Evolutionary conservation across 371 early-diverging fungal species (phyloP), one percentile per base, ranked within the genome.

Genomic region (Mucor racemosus): DNA sequence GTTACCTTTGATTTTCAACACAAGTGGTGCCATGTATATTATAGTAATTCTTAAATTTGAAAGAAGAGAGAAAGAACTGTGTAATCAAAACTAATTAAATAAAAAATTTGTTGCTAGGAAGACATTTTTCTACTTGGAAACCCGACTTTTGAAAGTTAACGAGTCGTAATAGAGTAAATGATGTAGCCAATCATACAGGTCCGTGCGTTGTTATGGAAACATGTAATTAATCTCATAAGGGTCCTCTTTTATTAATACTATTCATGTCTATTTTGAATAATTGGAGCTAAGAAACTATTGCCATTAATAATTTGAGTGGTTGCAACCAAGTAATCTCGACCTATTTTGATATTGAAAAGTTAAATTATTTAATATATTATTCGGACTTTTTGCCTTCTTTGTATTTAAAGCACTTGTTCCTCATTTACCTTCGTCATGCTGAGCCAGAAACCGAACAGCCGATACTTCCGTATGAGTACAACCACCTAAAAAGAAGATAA

Each of bases 401-500:
- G 26, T 8, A 4, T 14, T 33, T 31, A n/a, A n/a, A n/a, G n/a
- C n/a, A n/a, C n/a, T n/a, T n/a, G n/a, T n/a, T n/a, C n/a, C n/a
- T 21, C 42, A 60, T 31, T 59, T 79, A 86, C 92, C 90, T 68
- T 88, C 88, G 41, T 90, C 89, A 67, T 91, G 90, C 68, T 90
- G 89, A 13, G 93, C 86, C 50, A 96, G 75, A 72, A 94, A 92
- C 14, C 97, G 84, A 26, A 96, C 80, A 21, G 97, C 95, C 8
- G 95, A 85, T 13, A 97, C 88, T 73, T 98, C 98, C 9, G 97
- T 91, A 58, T 83, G 91, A 3, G 97, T 97, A 73, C 96, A 95
- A n/a, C 98, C 98, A 41, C 97, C 98, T n/a, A 98, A 78, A 74
- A 95, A 97, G 63, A 97, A 89, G 5, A 97, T 89, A 54, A 97